phyloP scores from a whole-genome alignment of 768 basidiomycete genomes.

The Kwoniella botswanensis region DNA sequence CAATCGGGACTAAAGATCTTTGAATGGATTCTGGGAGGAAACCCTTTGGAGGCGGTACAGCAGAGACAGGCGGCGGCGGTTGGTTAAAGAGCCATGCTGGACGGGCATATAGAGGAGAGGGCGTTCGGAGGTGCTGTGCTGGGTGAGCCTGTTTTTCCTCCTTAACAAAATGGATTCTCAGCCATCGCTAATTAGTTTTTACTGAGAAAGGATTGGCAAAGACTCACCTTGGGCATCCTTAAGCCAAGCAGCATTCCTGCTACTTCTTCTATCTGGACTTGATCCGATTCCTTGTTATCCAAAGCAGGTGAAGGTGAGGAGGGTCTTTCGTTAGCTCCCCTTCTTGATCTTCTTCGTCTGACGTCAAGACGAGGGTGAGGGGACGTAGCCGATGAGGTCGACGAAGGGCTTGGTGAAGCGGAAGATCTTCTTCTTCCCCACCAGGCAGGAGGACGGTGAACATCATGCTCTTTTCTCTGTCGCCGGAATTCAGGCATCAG shows the following conservation, averaged over 20 bases:
- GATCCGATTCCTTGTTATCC: too few relatives aligned
- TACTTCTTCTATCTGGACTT: too few relatives aligned
- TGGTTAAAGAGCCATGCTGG: conserved; percentile 9
- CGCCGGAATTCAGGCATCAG: neutral
- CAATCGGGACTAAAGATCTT: neutral
- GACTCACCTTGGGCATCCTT: too few relatives aligned
- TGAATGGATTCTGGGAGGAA: neutral
- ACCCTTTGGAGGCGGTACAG: neutral
- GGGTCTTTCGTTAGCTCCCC: too few relatives aligned
- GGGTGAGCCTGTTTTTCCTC: neutral
- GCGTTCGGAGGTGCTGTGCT: neutral
- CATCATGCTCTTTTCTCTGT: conserved; percentile 7
- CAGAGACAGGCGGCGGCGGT: neutral
- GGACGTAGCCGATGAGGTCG: neutral
- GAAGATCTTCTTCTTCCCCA: conserved; percentile 11
- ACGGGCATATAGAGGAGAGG: neutral
- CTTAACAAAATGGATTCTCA: too few relatives aligned
- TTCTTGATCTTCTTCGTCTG: neutral
- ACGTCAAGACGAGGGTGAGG: neutral
- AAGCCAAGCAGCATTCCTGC: too few relatives aligned
- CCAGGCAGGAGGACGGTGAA: conserved; percentile 3
- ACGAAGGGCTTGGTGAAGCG: neutral
- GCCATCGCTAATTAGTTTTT: too few relatives aligned
- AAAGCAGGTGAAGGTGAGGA: too few relatives aligned
- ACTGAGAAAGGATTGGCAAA: too few relatives aligned